phyloP scores from a whole-genome alignment of 2,329 filamentous ascomycete species.

The Penicillium verrucosum region DNA sequence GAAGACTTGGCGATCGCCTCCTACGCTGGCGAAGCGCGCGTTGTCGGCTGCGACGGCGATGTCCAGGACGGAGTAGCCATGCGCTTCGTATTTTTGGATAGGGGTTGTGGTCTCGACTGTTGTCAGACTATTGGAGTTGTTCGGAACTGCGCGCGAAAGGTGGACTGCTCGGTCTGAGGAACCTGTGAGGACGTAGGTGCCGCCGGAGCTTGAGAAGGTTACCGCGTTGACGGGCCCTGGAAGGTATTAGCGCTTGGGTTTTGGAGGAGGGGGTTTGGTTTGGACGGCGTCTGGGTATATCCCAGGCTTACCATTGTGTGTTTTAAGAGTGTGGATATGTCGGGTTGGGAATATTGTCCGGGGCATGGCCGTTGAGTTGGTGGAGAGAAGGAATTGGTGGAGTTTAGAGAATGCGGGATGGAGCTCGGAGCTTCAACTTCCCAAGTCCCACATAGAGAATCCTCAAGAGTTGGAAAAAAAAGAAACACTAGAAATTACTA shows the following conservation, averaged over 20 bases:
- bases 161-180: slow-evolving; percentile 80
- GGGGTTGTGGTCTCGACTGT: slow-evolving; percentile 48
- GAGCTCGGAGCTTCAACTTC: slow-evolving; percentile 11
- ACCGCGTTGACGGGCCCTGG: slow-evolving; percentile 69
- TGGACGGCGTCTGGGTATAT: no score
- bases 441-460: not conserved
- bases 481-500: not conserved
- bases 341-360: slow-evolving; percentile 37
- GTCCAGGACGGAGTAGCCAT: slow-evolving; percentile 88
- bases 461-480: no score
- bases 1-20: slow-evolving; percentile 87
- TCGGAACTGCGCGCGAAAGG: slow-evolving; percentile 66
- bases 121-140: slow-evolving; percentile 36
- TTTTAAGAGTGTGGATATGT: slow-evolving; percentile 44
- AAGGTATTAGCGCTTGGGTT: not conserved
- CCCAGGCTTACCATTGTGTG: slow-evolving; percentile 40
- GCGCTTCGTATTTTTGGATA: slow-evolving; percentile 83
- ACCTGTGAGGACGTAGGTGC: slow-evolving; percentile 78
- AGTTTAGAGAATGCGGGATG: slow-evolving; percentile 9
- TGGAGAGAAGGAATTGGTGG: slow-evolving; percentile 2
- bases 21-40: slow-evolving; percentile 77
- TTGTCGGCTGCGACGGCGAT: slow-evolving; percentile 73
- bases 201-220: slow-evolving; percentile 68
- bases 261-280: not conserved
- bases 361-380: slow-evolving; percentile 14